Evolutionary conservation across 1,284 basidiomycete species (phyloP), one percentile per base, ranked within the genome.

Genomic region (Ceraceosorus bombacis): DNA sequence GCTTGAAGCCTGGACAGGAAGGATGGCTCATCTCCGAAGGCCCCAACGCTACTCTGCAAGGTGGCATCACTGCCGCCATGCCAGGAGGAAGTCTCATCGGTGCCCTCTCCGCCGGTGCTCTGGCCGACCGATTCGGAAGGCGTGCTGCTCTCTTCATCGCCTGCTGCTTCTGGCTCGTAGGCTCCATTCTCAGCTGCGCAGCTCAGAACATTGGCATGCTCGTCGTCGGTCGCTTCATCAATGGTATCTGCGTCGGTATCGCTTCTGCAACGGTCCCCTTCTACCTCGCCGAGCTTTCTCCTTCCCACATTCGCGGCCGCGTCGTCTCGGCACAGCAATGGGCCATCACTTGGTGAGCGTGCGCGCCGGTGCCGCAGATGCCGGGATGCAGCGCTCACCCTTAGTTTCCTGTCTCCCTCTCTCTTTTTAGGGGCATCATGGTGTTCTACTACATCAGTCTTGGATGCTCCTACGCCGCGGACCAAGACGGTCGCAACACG

Each of bases 301-400:
- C 58, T 3, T 15, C 62, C 15, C 51, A 48, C 27, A 58, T 68
- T 36, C 67, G 67, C 41, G 67, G 67, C 40, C 68, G 74, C 2
- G 66, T 80, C 37, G 78, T 79, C n/a, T 77, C 76, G 1, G 72
- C 78, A 55, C 75, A 80, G 63, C 72, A 69, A 38, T 68, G 78
- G 49, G 67, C 71, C 39, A 78, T 79, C 62, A 79, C 78, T 4
- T 74, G 27, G 27, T 27, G 27, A 27, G 27, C 27, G 27, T 27
- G 27, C 27, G 74, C 46, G 78, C 80, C 48, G 55, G 78, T 53
- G 69, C 73, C 0, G 78, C 77, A 58, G 77, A 70, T 9, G 64
- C 76, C 51, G 77, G 77, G 48, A 65, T 65, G n/a, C 77, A 75
- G 3, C 79, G 79, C 78, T 80, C 41, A 79, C 76, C 10, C 69